Conservation (phyloP, 371 early-diverging fungal genomes). For the Paramicrosporidium saccamoebae region DNA sequence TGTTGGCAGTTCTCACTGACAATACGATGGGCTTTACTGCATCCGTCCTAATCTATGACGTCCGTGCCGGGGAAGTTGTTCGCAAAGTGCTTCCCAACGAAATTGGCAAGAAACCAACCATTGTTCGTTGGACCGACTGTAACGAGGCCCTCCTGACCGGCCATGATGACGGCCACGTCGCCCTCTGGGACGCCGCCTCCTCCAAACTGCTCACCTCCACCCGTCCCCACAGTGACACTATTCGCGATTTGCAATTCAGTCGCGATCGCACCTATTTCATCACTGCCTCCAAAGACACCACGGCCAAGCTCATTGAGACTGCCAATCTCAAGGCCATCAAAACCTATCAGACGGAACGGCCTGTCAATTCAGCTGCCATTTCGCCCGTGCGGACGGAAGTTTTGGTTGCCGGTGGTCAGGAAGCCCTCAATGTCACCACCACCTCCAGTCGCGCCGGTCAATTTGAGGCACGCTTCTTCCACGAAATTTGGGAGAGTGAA, state of each 20-base stretch:
- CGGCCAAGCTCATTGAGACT: slow-evolving; percentile 60
- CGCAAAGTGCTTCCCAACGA: slow-evolving; percentile 20
- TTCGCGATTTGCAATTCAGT: slow-evolving; percentile 82
- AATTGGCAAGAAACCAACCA: slow-evolving; percentile 43
- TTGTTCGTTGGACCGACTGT: slow-evolving; percentile 61
- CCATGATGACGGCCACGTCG: slow-evolving; percentile 62
- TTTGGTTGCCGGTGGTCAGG: slow-evolving; percentile 53
- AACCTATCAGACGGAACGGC: slow-evolving; percentile 59
- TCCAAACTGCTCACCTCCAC: slow-evolving; percentile 10
- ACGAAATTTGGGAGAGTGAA: slow-evolving; percentile 82
- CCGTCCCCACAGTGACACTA: slow-evolving; percentile 25
- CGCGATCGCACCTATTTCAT: slow-evolving; percentile 78
- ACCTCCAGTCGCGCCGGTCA: slow-evolving; percentile 78
- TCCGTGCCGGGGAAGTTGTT: slow-evolving; percentile 29
- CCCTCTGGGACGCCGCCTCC: slow-evolving; percentile 48
- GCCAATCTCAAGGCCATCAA: slow-evolving; percentile 46
- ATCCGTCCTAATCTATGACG: slow-evolving; percentile 36
- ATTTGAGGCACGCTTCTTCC: slow-evolving; percentile 95
- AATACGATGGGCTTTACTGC: slow-evolving; percentile 72
- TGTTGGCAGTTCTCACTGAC: slow-evolving; percentile 72
- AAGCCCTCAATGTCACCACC: slow-evolving; percentile 80
- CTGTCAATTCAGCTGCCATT: slow-evolving; percentile 79
- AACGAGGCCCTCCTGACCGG: slow-evolving; percentile 70
- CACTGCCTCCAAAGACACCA: slow-evolving; percentile 83
- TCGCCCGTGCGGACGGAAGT: slow-evolving; percentile 51